phyloP scores from a whole-genome alignment of 1,139 yeast species.

The Yamadazyma epiphylla region DNA sequence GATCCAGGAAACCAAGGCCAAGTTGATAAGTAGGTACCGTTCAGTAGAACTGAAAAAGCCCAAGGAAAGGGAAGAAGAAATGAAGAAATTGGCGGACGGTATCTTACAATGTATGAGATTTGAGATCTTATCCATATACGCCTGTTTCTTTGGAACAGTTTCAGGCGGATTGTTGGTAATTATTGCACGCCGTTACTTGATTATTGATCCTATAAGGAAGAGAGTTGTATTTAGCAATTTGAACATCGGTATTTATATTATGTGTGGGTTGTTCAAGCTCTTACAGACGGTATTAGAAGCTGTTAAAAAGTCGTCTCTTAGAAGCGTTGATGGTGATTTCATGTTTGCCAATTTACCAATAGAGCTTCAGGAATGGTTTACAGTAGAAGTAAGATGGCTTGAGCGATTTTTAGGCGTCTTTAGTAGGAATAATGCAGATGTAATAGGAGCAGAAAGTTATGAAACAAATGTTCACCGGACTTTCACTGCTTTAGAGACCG shows the following conservation, averaged over 20 bases:
- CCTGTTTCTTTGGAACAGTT: too few relatives aligned
- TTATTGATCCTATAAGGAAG: conserved; percentile 25
- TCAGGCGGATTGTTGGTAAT: conserved; percentile 24
- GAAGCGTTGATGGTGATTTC: conserved; percentile 5
- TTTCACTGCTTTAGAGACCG: too few relatives aligned
- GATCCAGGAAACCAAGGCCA: conserved; percentile 17
- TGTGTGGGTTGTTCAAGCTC: conserved; percentile 26
- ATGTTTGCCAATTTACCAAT: too few relatives aligned
- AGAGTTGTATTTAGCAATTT: conserved; percentile 29
- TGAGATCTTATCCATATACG: too few relatives aligned
- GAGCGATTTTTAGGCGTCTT: conserved; percentile 1
- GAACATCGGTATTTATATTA: conserved; percentile 25
- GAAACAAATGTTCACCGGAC: too few relatives aligned
- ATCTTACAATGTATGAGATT: too few relatives aligned
- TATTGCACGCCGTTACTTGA: conserved; percentile 21
- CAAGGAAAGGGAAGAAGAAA: too few relatives aligned
- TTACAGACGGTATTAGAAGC: conserved; percentile 4
- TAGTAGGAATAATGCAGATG: too few relatives aligned
- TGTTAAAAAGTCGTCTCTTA: conserved; percentile 3
- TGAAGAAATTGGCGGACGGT: too few relatives aligned
- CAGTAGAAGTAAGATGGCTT: conserved; percentile 4
- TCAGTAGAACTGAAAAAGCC: conserved; percentile 6
- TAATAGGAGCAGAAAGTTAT: too few relatives aligned
- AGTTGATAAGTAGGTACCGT: conserved; percentile 12
- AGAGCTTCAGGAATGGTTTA: conserved; percentile 8